Base-by-base conservation (phyloP, 2,329 filamentous ascomycete species). In the Metarhizium album region DNA sequence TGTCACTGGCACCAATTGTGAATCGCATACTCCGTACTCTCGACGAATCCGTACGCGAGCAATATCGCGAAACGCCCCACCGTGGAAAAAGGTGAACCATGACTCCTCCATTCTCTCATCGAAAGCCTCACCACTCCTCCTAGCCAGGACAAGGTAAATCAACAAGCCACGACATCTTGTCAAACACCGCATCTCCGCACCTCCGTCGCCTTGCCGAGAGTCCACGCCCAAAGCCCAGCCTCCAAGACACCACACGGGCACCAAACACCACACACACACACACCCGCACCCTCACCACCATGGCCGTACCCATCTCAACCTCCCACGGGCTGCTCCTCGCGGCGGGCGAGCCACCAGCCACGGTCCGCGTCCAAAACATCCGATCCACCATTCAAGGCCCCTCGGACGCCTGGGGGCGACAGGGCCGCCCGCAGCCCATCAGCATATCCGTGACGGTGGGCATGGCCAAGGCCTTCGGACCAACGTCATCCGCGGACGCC, bases 341-440 rank as follows among this genome's bases (percentile, higher is more conserved):
- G 14, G 22, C 31, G 20, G 64, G 62, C 29, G 57, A 63, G 16
- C 55, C 61, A 4, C 50, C 63, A 2, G 75, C 79, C 42, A 61
- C 70, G 14, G 78, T 90, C 56, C 73, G 73, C 37, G 75, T 89
- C 52, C 73, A 71, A 47, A 82, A 86, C 59, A 76, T 90, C 1
- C 71, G 78, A 53, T 70, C 79, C 51, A 74, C 66, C 8, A 72
- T 81, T 53, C 67, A 69, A 55, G 79, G 75, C n/a, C 79, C 75
- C 24, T 72, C 72, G 33, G 84, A 89, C 62, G 83, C 83, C 46
- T 89, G 85, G 85, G 82, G 81, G 50, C 76, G 84, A 3, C 50
- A 57, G 2, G 64, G 70, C 47, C 79, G 78, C 56, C 63, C 71
- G 11, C 86, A 89, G 65, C 84, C 85, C 7, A 70, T 80, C 9